Base-by-base conservation (phyloP, 345 rosid genomes). In the Eucalyptus tenuipes region DNA sequence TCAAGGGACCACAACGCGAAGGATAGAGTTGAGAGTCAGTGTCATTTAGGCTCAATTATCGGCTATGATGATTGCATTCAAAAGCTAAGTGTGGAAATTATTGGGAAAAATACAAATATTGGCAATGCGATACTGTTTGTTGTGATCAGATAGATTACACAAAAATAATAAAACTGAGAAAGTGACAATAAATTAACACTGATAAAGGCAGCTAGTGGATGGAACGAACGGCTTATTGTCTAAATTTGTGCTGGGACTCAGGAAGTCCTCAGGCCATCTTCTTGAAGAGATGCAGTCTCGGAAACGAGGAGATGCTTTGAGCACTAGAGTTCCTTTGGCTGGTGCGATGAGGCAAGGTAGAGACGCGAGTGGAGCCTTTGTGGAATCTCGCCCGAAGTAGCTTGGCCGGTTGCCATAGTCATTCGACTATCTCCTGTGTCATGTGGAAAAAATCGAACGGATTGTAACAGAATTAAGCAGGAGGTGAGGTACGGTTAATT, bases 391-490 rank as follows among this genome's bases (percentile, higher is more conserved):
- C 75, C 37, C 5, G 11, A n/a, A 66, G 40, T 66, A n/a, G 75
- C 75, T 66, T 15, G 75, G 40, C 40, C 22, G 6, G 20, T 31
- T 31, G 11, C 75, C 40, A 8, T 4, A n/a, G 11, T 66, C 75
- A 66, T 66, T 66, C 5, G 22, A 66, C 75, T 31, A n/a, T 66
- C 40, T 11, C 75, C 10, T 66, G 22, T 33, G 33, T 66, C 37
- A 4, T 31, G 40, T 1, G 6, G 75, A 66, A n/a, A n/a, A 31
- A 66, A 66, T 8, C 6, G 0, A 66, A 66, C 0, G 10, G 1
- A 66, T 7, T n/a, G 22, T 66, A 31, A 66, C 11, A 31, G 0
- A 66, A 66, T 66, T 66, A 66, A 31, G 33, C 3, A n/a, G 9
- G 40, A 31, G 9, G 40, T n/a, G 40, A 31, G 40, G 37, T 31